These are phyloP conservation scores for Aspergillus sp. DNA, from an alignment of 2,329 filamentous ascomycete species.

Conservation along the genomic window DNA sequence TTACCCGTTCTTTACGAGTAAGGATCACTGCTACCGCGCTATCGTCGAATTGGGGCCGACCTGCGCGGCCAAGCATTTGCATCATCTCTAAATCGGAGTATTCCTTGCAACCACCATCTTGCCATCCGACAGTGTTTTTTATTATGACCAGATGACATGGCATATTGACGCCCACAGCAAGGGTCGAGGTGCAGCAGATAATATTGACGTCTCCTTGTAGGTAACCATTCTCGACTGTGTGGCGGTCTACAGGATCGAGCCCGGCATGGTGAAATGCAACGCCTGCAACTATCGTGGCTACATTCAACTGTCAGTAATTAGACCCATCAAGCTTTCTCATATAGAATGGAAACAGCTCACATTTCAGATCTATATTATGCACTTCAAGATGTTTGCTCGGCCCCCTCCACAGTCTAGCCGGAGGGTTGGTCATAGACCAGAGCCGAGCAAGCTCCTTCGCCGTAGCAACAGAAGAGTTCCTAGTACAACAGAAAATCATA, in stretches of 20 bases:
- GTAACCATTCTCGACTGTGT: conserved; percentile 61
- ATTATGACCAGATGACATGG: conserved; percentile 78
- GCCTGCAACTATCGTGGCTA: conserved; percentile 48
- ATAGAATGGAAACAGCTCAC: conserved; percentile 23
- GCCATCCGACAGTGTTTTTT: conserved; percentile 68
- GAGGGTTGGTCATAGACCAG: conserved; percentile 50
- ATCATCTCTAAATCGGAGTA: conserved; percentile 79
- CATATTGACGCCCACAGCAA: conserved; percentile 76
- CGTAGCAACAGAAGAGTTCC: conserved; percentile 62
- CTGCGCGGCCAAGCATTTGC: conserved; percentile 84
- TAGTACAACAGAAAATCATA: conserved; percentile 76
- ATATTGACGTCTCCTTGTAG: conserved; percentile 65
- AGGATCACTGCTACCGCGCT: conserved; percentile 73
- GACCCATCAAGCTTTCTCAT: not conserved
- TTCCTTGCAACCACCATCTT: conserved; percentile 56
- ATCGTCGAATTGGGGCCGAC: conserved; percentile 74
- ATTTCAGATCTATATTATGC: conserved; percentile 54
- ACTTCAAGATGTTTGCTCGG: conserved; percentile 49
- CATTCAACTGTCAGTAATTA: conserved; percentile 5
- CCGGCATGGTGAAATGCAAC: conserved; percentile 82
- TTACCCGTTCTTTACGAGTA: conserved; percentile 59
- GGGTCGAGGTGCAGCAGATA: conserved; percentile 80
- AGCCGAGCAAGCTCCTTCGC: conserved; percentile 60
- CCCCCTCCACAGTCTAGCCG: conserved; percentile 57
- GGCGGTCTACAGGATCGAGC: conserved; percentile 57